Conservation (phyloP, 768 basidiomycete genomes). For the Lyophyllum semitale region DNA sequence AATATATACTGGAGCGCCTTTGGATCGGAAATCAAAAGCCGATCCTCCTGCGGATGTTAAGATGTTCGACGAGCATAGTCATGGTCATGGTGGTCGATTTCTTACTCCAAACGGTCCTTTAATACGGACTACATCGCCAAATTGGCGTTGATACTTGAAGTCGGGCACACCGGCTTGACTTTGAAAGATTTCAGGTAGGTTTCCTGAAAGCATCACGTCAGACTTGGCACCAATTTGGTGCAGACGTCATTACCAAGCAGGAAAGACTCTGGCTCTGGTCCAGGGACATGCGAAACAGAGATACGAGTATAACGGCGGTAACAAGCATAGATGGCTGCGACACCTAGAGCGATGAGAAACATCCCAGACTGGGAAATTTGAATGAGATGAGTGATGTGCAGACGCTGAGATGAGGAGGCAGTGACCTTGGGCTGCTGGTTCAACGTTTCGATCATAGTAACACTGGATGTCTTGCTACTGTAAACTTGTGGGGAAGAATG, state of each 20-base stretch:
- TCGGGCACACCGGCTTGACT: constrained; percentile 53
- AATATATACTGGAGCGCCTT: constrained; percentile 61
- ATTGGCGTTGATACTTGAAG: constrained; percentile 52
- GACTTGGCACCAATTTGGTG: background rate
- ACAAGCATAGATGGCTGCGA: constrained; percentile 24
- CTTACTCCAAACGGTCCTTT: constrained; percentile 53
- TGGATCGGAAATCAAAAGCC: constrained; percentile 54
- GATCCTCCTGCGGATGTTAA: constrained; percentile 42
- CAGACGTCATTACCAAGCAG: constrained; percentile 37
- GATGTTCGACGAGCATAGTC: background rate
- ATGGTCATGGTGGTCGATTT: background rate
- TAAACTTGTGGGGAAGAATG: background rate
- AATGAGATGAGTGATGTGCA: background rate
- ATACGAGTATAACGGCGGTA: constrained; percentile 39
- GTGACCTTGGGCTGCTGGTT: constrained; percentile 1
- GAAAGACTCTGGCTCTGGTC: constrained; percentile 51
- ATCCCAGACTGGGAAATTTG: constrained; percentile 2
- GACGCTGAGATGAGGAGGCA: background rate
- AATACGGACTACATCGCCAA: constrained; percentile 51
- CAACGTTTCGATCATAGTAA: background rate
- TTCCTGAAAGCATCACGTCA: constrained; percentile 35
- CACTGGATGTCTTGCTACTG: background rate
- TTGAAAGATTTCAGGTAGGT: constrained; percentile 50
- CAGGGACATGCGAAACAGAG: constrained; percentile 46
- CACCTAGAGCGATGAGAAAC: constrained; percentile 11